A percentile compares a stretch with the other conserved stretches of the same genome.
These are phyloP conservation scores for Mycena venus DNA, from an alignment of 768 basidiomycete species.

Conservation along the genomic window DNA sequence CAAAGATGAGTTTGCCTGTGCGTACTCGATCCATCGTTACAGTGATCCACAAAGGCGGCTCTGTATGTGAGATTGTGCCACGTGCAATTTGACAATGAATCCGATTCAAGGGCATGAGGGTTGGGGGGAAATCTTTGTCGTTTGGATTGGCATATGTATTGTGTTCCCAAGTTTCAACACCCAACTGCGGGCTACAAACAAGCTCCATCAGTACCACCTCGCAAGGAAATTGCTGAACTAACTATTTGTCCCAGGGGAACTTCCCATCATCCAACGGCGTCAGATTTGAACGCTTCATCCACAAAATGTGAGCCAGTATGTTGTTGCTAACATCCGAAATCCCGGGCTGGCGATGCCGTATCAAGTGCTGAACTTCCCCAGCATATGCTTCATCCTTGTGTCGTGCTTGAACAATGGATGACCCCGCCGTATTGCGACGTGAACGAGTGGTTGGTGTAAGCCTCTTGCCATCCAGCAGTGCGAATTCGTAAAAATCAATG, in stretches of 20 bases:
- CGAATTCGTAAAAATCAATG: not conserved
- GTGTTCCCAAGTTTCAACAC: not conserved
- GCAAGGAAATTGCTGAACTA: not conserved
- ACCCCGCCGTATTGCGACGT: not conserved
- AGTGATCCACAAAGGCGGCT: slow-evolving; percentile 35
- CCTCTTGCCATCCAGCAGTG: not conserved
- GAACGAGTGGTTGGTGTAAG: not conserved
- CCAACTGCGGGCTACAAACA: not conserved
- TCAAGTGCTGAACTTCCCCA: slow-evolving; percentile 31
- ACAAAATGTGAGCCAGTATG: not conserved
- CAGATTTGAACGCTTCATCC: not conserved
- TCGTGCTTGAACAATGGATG: not conserved
- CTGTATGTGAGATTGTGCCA: slow-evolving; percentile 13
- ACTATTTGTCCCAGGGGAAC: slow-evolving; percentile 14
- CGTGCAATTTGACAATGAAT: slow-evolving; percentile 32
- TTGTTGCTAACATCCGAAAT: not conserved
- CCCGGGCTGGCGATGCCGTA: slow-evolving; percentile 33
- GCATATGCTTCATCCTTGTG: not conserved
- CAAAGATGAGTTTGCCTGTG: not conserved
- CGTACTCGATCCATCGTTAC: slow-evolving; percentile 28
- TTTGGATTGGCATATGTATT: not conserved
- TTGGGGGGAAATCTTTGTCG: slow-evolving; percentile 11
- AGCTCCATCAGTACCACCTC: slow-evolving; percentile 1
- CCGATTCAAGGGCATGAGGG: slow-evolving; percentile 11
- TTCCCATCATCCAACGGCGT: not conserved